Evolutionary conservation across 2,329 filamentous ascomycete genomes (phyloP).

Genomic region (Botryotinia globosa): DNA sequence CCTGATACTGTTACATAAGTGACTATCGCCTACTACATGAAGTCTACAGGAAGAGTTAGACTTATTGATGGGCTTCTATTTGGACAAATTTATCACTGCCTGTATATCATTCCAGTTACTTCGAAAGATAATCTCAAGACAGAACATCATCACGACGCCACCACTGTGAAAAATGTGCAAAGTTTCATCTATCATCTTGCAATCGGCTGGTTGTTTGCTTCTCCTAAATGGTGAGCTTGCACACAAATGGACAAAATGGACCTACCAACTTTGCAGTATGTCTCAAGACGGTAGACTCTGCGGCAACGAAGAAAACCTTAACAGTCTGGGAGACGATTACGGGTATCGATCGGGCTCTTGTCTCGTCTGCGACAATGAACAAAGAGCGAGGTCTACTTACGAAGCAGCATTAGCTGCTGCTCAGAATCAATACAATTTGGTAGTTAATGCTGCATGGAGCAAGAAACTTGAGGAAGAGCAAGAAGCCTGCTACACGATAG

Average conservation of each 20-base stretch:
- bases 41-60: not conserved
- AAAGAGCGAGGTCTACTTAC: not conserved
- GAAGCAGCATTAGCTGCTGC: not conserved
- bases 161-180: not conserved
- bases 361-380: not conserved
- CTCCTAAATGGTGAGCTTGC: not conserved
- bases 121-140: not conserved
- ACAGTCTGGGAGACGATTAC: not conserved
- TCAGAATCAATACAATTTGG: not conserved
- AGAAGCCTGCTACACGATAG: not conserved
- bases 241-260: slow-evolving; percentile 2
- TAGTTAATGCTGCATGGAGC: not conserved
- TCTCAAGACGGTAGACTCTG: not conserved
- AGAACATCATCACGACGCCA: too few relatives aligned
- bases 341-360: not conserved
- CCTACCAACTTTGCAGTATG: not conserved
- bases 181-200: not conserved
- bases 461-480: not conserved
- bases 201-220: not conserved
- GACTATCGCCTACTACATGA: not conserved
- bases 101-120: not conserved
- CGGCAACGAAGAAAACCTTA: not conserved
- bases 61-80: not conserved
- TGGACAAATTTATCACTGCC: not conserved
- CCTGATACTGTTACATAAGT: not conserved